Percentiles rank a stretch among this genome's conserved stretches.
These are phyloP conservation scores for Blastobotrys muscicola DNA, from an alignment of 805 yeast genomes.

Conservation along the genomic window DNA sequence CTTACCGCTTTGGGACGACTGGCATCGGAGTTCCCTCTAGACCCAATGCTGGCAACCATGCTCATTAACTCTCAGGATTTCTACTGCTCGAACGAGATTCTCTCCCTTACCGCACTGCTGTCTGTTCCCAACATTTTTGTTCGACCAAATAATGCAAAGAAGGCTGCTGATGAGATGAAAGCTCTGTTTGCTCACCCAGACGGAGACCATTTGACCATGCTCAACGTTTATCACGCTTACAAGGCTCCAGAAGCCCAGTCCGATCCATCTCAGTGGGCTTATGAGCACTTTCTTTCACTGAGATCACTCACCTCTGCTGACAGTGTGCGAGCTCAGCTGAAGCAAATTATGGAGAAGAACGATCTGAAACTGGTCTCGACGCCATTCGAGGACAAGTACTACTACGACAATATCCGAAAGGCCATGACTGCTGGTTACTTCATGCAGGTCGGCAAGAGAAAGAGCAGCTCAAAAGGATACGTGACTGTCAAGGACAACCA, in stretches of 20 bases:
- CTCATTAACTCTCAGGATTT: constrained; percentile 80
- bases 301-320: constrained; percentile 81
- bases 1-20: constrained; percentile 81
- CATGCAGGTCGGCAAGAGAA: constrained; percentile 96
- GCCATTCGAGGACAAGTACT: constrained; percentile 51
- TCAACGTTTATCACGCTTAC: constrained; percentile 83
- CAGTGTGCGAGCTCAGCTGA: constrained; percentile 75
- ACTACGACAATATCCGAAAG: constrained; percentile 71
- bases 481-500: constrained; percentile 92
- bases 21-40: constrained; percentile 90
- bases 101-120: constrained; percentile 80
- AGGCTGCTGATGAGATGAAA: constrained; percentile 87
- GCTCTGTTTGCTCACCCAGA: constrained; percentile 82
- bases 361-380: constrained; percentile 67
- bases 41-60: constrained; percentile 92
- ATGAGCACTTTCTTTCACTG: constrained; percentile 76
- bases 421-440: constrained; percentile 90
- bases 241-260: constrained; percentile 61
- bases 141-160: constrained; percentile 79
- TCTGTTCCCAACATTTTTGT: constrained; percentile 93
- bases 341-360: constrained; percentile 70
- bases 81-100: constrained; percentile 78
- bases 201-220: constrained; percentile 87
- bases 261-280: constrained; percentile 68
- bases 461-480: constrained; percentile 49